Conservation (phyloP, 495 filamentous ascomycete genomes). For the Aspergillus nidulans region DNA sequence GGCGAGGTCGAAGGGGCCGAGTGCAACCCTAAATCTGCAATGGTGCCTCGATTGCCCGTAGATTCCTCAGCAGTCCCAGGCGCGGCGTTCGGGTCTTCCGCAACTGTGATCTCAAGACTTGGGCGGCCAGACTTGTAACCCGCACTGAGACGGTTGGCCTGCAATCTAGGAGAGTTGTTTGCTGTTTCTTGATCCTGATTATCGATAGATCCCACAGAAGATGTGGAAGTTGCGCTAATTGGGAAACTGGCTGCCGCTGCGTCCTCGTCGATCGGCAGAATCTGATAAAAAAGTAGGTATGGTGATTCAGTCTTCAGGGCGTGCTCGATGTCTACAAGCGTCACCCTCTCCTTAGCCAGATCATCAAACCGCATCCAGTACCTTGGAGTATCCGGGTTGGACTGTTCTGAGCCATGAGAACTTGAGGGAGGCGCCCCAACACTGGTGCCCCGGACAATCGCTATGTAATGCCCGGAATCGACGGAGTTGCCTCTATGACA, state of each 20-base stretch:
- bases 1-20: slow-evolving; percentile 45
- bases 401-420: slow-evolving; percentile 45
- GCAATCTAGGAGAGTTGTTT: slow-evolving; percentile 19
- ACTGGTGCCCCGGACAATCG: slow-evolving; percentile 66
- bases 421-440: slow-evolving; percentile 42
- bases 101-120: slow-evolving; percentile 40
- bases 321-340: slow-evolving; percentile 70
- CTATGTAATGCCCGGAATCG: slow-evolving; percentile 88
- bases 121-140: slow-evolving; percentile 29
- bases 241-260: slow-evolving; percentile 48
- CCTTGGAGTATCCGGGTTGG: slow-evolving; percentile 51
- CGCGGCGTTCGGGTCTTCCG: slow-evolving; percentile 15
- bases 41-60: slow-evolving; percentile 18
- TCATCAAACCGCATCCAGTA: slow-evolving; percentile 93
- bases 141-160: slow-evolving; percentile 17
- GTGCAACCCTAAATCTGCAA: slow-evolving; percentile 31
- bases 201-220: slow-evolving; percentile 50
- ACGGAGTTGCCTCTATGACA: slow-evolving; percentile 87
- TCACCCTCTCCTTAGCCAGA: slow-evolving; percentile 64
- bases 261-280: slow-evolving; percentile 76
- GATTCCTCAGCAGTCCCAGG: background rate
- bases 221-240: slow-evolving; percentile 44
- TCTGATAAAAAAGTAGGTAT: slow-evolving; percentile 93
- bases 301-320: slow-evolving; percentile 79
- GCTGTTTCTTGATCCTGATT: slow-evolving; percentile 26